Evolutionary conservation across 495 filamentous ascomycete genomes (phyloP).

Genomic region (Talaromyces liani): DNA sequence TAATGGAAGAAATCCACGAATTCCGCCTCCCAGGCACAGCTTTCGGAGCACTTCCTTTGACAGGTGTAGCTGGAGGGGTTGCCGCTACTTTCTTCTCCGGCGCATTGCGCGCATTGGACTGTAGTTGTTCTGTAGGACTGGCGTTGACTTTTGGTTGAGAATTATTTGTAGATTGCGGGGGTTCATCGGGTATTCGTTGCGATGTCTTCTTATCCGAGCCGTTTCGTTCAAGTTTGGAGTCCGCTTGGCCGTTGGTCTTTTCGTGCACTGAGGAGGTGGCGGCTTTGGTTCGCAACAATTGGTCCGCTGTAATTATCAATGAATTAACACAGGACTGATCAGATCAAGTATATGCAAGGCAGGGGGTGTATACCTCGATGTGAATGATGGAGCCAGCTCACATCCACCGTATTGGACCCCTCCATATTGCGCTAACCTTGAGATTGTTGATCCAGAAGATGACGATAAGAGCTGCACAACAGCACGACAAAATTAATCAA

Average conservation of each 20-base stretch:
- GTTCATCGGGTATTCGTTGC: neutral
- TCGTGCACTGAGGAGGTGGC: slow-evolving; percentile 17
- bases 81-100: neutral
- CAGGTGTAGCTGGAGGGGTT: neutral
- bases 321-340: neutral
- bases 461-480: neutral
- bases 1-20: slow-evolving; percentile 89
- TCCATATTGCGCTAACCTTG: slow-evolving; percentile 35
- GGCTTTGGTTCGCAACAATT: slow-evolving; percentile 12
- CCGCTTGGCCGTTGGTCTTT: slow-evolving; percentile 11
- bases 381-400: slow-evolving; percentile 63
- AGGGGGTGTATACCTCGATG: slow-evolving; percentile 44
- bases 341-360: neutral
- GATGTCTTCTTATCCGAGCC: neutral
- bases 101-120: neutral
- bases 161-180: neutral
- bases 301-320: neutral
- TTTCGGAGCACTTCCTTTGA: slow-evolving; percentile 23
- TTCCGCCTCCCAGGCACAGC: slow-evolving; percentile 48
- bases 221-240: neutral
- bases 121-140: neutral
- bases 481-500: neutral
- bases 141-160: neutral
- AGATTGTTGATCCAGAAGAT: neutral
- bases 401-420: slow-evolving; percentile 58